These are phyloP conservation scores for Ogataea henricii DNA, from an alignment of 805 yeast species.

Conservation along the genomic window DNA sequence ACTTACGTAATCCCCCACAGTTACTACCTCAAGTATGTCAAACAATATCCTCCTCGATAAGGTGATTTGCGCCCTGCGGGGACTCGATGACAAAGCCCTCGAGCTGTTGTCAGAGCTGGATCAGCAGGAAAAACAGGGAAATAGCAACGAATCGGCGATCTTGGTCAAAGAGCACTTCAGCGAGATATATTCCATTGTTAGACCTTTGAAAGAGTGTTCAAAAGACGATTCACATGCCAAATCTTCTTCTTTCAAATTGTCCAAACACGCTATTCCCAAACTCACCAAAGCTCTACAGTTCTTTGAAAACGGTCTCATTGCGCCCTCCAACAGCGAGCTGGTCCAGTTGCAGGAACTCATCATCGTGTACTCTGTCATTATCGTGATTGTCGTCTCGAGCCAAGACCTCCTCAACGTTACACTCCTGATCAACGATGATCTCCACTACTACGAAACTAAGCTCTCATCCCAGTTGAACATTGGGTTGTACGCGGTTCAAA, in stretches of 20 bases:
- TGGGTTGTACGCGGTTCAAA: slow-evolving; percentile 43
- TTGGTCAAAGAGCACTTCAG: slow-evolving; percentile 20
- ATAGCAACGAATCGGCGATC: slow-evolving; percentile 4
- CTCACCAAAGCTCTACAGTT: slow-evolving; percentile 11
- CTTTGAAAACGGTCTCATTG: slow-evolving; percentile 22
- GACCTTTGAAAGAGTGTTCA: slow-evolving; percentile 19
- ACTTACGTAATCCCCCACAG: no score
- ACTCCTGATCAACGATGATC: slow-evolving; percentile 43
- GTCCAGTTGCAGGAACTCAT: slow-evolving; percentile 27
- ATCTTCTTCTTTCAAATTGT: slow-evolving; percentile 5
- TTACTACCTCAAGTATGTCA: slow-evolving; percentile 17
- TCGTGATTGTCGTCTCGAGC: slow-evolving; percentile 19
- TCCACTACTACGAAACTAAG: slow-evolving; percentile 48
- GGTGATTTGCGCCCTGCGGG: slow-evolving; percentile 11
- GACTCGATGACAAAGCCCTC: slow-evolving; percentile 18
- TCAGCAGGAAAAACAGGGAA: not conserved
- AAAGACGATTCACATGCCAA: slow-evolving; percentile 2
- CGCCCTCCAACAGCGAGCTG: slow-evolving; percentile 12
- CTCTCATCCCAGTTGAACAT: slow-evolving; percentile 36
- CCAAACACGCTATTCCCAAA: slow-evolving; percentile 9
- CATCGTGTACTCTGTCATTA: slow-evolving; percentile 24
- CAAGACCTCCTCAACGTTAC: slow-evolving; percentile 42
- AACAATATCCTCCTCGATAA: slow-evolving; percentile 18
- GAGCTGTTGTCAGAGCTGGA: slow-evolving; percentile 19
- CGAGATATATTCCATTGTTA: slow-evolving; percentile 16